These are phyloP conservation scores for Talinum fruticosum DNA, from an alignment of 148 eudicot species.

Conservation along the genomic window DNA sequence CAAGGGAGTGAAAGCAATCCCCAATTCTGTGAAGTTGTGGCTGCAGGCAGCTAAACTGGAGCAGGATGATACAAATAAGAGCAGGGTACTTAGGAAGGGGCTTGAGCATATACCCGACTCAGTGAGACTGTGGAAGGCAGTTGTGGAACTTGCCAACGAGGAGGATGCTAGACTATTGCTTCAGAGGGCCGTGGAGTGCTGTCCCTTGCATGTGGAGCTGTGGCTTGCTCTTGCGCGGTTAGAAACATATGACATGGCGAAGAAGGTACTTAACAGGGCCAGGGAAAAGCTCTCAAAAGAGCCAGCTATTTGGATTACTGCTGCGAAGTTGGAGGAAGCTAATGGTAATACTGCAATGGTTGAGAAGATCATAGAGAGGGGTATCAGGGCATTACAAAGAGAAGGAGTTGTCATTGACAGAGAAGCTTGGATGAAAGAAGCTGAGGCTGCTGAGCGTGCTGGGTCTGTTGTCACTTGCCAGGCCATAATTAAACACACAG, in stretches of 20 bases:
- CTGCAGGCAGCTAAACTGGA: constrained; percentile 84
- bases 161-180: constrained; percentile 79
- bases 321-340: constrained; percentile 93
- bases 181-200: constrained; percentile 89
- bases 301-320: constrained; percentile 94
- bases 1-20: constrained; percentile 76
- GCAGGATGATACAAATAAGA: constrained; percentile 68
- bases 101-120: constrained; percentile 90
- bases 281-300: constrained; percentile 84
- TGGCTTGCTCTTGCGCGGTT: constrained; percentile 95
- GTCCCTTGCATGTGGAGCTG: constrained; percentile 85
- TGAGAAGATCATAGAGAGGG: constrained; percentile 84
- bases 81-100: constrained; percentile 84
- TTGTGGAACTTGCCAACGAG: constrained; percentile 90
- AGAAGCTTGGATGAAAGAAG: constrained; percentile 97
- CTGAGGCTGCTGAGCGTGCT: constrained; percentile 87
- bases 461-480: constrained; percentile 82
- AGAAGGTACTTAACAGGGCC: constrained; percentile 83
- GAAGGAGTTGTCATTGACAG: constrained; percentile 81
- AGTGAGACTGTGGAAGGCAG: constrained; percentile 93
- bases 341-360: constrained; percentile 78
- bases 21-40: constrained; percentile 93
- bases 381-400: constrained; percentile 77
- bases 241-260: constrained; percentile 88
- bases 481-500: constrained; percentile 71